Percentiles rank a stretch among this genome's conserved stretches.
Conservation (phyloP, 108 stramenopile species). For the Discostella stelligeroides region DNA sequence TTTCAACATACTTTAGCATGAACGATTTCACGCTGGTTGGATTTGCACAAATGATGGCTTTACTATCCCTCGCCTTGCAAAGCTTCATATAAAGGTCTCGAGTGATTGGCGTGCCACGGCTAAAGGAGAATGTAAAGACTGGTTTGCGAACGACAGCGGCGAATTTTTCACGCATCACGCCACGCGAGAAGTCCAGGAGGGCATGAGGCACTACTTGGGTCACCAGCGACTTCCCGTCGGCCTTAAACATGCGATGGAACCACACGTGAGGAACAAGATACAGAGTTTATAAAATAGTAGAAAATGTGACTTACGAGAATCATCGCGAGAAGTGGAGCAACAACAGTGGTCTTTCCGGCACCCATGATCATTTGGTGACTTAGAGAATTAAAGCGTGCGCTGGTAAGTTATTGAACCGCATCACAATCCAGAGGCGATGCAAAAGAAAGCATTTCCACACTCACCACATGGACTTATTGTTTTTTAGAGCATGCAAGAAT, state of each 20-base stretch:
- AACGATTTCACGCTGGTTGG: constrained; percentile 98
- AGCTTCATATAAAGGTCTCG: constrained; percentile 93
- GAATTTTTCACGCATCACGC: constrained; percentile 97
- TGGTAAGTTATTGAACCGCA: no score
- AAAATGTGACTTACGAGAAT: constrained; percentile 60
- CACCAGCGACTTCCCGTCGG: constrained; percentile 93
- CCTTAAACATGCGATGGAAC: constrained; percentile 20
- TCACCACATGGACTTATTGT: constrained; percentile 83
- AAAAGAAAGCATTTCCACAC: no score
- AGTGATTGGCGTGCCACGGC: constrained; percentile 91
- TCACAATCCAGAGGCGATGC: no score
- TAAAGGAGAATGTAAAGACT: constrained; percentile 97
- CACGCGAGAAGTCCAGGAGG: constrained; percentile 95
- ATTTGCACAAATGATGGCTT: constrained; percentile 95
- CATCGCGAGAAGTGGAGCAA: constrained; percentile 95
- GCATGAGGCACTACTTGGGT: constrained; percentile 98
- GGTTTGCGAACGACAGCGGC: constrained; percentile 95
- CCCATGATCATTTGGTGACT: constrained; percentile 99
- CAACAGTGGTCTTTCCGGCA: constrained; percentile 99
- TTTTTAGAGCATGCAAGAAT: constrained; percentile 76
- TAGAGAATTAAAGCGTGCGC: no score
- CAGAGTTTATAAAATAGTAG: background rate
- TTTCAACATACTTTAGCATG: constrained; percentile 96
- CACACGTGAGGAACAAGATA: background rate
- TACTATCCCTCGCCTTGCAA: constrained; percentile 90